These are phyloP conservation scores for Citrus inodora DNA, from an alignment of 345 rosid species.

Conservation along the genomic window DNA sequence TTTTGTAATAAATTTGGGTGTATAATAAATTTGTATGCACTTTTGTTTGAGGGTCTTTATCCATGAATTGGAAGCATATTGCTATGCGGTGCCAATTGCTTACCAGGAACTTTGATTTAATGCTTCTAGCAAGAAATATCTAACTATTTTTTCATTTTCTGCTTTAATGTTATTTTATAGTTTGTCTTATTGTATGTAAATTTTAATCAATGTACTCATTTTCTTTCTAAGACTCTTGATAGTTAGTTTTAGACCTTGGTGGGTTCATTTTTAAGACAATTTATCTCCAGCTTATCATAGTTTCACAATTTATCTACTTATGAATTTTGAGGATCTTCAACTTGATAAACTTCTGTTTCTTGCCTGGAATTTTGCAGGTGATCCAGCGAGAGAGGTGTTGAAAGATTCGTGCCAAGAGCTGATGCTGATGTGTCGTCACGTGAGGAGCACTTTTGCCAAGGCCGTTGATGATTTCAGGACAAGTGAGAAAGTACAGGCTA, in stretches of 20 bases:
- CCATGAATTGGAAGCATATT: background rate
- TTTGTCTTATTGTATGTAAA: background rate
- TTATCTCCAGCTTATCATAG: background rate
- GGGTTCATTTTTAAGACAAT: background rate
- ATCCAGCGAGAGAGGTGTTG: slow-evolving; percentile 76
- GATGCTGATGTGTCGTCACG: slow-evolving; percentile 73
- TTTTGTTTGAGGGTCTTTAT: background rate
- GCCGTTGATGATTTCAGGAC: slow-evolving; percentile 43
- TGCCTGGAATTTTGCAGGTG: slow-evolving; percentile 43
- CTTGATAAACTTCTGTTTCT: background rate
- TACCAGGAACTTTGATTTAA: background rate
- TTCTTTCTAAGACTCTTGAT: background rate
- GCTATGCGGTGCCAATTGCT: background rate
- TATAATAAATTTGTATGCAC: background rate
- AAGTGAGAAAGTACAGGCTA: slow-evolving; percentile 9
- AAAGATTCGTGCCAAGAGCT: slow-evolving; percentile 82
- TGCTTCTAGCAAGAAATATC: background rate
- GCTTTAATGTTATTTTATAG: background rate
- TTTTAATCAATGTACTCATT: background rate
- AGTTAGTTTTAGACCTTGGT: background rate
- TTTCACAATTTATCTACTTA: background rate
- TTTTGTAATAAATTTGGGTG: background rate
- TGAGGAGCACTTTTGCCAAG: slow-evolving; percentile 62
- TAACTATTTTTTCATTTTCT: background rate
- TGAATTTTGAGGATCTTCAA: background rate